Base-by-base conservation (phyloP, 495 filamentous ascomycete genomes). In the Penicillium manginii region DNA sequence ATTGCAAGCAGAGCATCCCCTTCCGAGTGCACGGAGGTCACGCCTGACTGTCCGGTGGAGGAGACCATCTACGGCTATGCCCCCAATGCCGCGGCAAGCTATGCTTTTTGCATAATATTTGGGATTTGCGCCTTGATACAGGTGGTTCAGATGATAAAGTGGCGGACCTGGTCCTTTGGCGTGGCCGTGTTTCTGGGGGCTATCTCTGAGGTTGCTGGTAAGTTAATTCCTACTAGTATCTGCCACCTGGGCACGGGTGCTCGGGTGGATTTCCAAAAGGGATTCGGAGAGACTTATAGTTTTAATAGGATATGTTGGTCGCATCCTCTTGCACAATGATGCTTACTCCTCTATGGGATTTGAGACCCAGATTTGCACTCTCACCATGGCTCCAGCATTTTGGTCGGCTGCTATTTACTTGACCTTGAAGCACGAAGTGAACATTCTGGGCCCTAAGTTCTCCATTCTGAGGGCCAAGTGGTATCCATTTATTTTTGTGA, bases 391-490 rank as follows among this genome's bases (percentile, higher is more conserved):
- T 3, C 47, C 47, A 10, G 47, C 47, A 15, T 50, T 50, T 22
- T 50, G 47, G 47, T 32, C 47, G n/a, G 47, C 47, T 12, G 47
- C 22, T 22, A 50, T 50, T 10, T 50, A 50, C 22, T 22, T 50
- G 14, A 50, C 47, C 8, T 8, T 50, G 47, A 50, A 50, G 47
- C 47, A 50, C 26, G 21, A 50, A 23, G 47, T 50, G 10, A 32
- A 32, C 26, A 22, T 50, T 10, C 29, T 50, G 19, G 47, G 47
- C 6, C 8, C 14, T n/a, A n/a, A 54, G 14, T 17, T 42, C 35
- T 54, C 52, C 14, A 8, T 29, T 29, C 5, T 29, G 26, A 29
- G 26, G 26, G 26, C 26, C 9, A 29, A 29, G 9, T 29, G 26
- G 26, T 29, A 29, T 29, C 26, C 26, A 5, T 29, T 29, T 29